These are phyloP conservation scores for Cucurbita maxima DNA, from an alignment of 306 rosid species.

Conservation along the genomic window DNA sequence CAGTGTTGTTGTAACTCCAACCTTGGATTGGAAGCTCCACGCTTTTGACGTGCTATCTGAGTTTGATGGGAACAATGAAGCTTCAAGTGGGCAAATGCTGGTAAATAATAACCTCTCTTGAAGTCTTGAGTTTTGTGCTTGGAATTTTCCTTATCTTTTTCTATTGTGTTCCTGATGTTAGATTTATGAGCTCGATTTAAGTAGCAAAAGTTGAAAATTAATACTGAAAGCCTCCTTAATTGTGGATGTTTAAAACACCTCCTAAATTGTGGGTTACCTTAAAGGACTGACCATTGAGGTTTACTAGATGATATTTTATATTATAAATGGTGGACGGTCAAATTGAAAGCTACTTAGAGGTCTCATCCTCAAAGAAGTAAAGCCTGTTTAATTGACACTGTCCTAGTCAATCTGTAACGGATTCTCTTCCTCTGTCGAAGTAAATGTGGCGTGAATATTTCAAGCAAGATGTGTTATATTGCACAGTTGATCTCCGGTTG, in stretches of 20 bases:
- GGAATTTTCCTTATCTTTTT: background rate
- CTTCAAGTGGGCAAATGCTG: conserved; percentile 70
- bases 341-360: background rate
- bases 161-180: background rate
- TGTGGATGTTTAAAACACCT: too few relatives aligned
- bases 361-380: background rate
- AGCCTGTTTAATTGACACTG: background rate
- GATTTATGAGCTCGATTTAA: background rate
- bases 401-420: background rate
- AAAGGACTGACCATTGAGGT: background rate
- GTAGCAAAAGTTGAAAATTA: background rate
- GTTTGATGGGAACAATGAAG: conserved; percentile 57
- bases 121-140: background rate
- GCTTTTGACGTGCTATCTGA: conserved; percentile 95
- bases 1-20: conserved; percentile 91
- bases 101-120: conserved; percentile 26
- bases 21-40: conserved; percentile 98
- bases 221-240: too few relatives aligned
- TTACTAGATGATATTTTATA: background rate
- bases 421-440: background rate
- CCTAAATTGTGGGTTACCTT: background rate
- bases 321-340: too few relatives aligned
- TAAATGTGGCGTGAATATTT: background rate
- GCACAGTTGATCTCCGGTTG: background rate
- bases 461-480: background rate